Conservation (phyloP, 192 early-diverging fungal genomes). For the Podila epigama region DNA sequence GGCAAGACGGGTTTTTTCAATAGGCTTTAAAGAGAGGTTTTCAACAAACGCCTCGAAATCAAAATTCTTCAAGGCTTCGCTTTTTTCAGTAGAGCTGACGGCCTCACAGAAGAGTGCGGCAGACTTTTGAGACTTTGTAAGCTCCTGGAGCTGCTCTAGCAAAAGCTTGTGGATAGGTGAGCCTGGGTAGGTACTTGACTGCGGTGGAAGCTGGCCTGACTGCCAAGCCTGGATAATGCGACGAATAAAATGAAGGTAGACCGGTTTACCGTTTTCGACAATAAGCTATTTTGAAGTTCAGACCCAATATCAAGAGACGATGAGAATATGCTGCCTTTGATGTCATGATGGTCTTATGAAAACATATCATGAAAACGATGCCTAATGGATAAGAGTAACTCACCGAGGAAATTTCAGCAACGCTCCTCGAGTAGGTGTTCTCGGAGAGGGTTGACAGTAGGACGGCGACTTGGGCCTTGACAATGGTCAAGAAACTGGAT, state of each 20-base stretch:
- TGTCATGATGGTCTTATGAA: not conserved
- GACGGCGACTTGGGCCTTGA: constrained; percentile 65
- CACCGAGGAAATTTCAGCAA: constrained; percentile 60
- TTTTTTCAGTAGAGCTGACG: constrained; percentile 52
- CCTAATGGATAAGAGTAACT: constrained; percentile 12
- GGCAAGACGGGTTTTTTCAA: constrained; percentile 49
- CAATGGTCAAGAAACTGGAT: constrained; percentile 59
- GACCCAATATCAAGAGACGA: not conserved
- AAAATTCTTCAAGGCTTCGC: constrained; percentile 53
- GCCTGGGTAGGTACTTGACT: constrained; percentile 20
- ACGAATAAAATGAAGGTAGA: constrained; percentile 59
- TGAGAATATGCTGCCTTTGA: not conserved
- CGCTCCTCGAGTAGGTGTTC: constrained; percentile 59
- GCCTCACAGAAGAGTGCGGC: constrained; percentile 54
- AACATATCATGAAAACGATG: not conserved
- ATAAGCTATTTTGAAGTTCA: constrained; percentile 47
- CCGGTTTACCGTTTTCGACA: constrained; percentile 58
- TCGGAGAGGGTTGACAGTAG: constrained; percentile 58
- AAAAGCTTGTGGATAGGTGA: constrained; percentile 52
- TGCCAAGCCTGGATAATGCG: constrained; percentile 48
- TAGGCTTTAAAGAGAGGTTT: constrained; percentile 38
- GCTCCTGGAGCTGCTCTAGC: constrained; percentile 45
- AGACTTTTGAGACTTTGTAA: constrained; percentile 41
- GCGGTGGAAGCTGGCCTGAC: constrained; percentile 21
- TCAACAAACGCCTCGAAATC: constrained; percentile 51